Conservation (phyloP, 2,329 filamentous ascomycete species). For the Ophiognomonia clavigignenti-juglandacearum region DNA sequence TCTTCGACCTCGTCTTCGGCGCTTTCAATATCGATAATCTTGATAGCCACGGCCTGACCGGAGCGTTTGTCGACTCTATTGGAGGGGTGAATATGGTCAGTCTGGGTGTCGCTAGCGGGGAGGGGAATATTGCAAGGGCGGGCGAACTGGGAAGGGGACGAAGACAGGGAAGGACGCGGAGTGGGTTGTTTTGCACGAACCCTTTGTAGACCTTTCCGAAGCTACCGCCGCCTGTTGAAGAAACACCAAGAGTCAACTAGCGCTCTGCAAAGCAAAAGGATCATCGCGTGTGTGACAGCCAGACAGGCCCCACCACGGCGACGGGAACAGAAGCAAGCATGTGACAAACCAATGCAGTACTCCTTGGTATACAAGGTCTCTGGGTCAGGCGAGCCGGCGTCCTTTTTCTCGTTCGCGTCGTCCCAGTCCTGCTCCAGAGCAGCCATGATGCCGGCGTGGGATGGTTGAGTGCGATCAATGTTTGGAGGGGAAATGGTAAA, state of each 20-base stretch:
- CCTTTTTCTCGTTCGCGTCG: constrained; percentile 38
- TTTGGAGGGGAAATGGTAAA: too few species aligned
- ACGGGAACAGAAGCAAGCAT: constrained; percentile 16
- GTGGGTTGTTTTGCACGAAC: constrained; percentile 40
- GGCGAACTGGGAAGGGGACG: neutral
- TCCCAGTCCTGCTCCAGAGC: constrained; percentile 39
- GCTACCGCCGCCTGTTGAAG: constrained; percentile 76
- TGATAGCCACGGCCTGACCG: constrained; percentile 93
- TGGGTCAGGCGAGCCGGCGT: constrained; percentile 61
- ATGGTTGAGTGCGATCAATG: too few species aligned
- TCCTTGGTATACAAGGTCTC: constrained; percentile 92
- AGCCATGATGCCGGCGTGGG: constrained; percentile 45
- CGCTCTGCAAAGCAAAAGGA: constrained; percentile 2
- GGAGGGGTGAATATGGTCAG: constrained; percentile 7
- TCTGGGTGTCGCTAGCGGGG: too few species aligned
- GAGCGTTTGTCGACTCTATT: constrained; percentile 83
- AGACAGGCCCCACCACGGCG: neutral
- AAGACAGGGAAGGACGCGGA: constrained; percentile 10
- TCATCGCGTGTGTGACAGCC: neutral
- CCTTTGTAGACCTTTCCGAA: constrained; percentile 99
- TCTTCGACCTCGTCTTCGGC: constrained; percentile 99
- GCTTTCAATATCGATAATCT: constrained; percentile 97
- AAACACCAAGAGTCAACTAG: constrained; percentile 21
- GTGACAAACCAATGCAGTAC: constrained; percentile 69
- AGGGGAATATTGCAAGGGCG: too few species aligned